These are phyloP conservation scores for Sindora glabra DNA, from an alignment of 306 rosid species.

Conservation along the genomic window DNA sequence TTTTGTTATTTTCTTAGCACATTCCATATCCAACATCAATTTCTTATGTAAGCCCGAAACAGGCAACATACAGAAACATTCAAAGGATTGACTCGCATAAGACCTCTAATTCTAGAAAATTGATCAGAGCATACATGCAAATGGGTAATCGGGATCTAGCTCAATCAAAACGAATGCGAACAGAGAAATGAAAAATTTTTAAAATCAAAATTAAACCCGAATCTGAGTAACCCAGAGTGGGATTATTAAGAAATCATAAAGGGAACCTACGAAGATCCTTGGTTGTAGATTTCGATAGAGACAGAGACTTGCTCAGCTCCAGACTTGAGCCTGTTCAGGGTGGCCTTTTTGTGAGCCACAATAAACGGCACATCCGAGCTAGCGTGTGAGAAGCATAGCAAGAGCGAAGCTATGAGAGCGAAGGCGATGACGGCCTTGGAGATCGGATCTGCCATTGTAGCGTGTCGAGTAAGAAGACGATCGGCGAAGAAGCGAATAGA, in stretches of 20 bases:
- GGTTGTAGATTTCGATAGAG: slow-evolving; percentile 84
- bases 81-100: no score
- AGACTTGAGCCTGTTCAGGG: slow-evolving; percentile 80
- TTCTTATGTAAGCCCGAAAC: neutral
- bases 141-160: slow-evolving; percentile 33
- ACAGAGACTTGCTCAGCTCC: slow-evolving; percentile 86
- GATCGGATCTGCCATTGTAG: slow-evolving; percentile 54
- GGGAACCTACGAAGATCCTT: slow-evolving; percentile 76
- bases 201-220: neutral
- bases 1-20: no score
- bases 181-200: neutral
- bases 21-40: no score
- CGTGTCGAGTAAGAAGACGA: neutral
- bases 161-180: neutral
- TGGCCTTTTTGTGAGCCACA: slow-evolving; percentile 88
- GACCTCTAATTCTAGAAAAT: neutral
- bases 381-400: slow-evolving; percentile 37
- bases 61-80: neutral
- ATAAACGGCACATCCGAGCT: slow-evolving; percentile 83
- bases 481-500: neutral
- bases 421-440: slow-evolving; percentile 19
- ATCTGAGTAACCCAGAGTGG: slow-evolving; percentile 10
- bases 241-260: neutral
- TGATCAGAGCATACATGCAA: slow-evolving; percentile 29
- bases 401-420: slow-evolving; percentile 30